A percentile compares a stretch with the other conserved stretches of the same genome.
These are phyloP conservation scores for Plenodomus tracheiphilus DNA, from an alignment of 2,329 filamentous ascomycete species.

Conservation along the genomic window DNA sequence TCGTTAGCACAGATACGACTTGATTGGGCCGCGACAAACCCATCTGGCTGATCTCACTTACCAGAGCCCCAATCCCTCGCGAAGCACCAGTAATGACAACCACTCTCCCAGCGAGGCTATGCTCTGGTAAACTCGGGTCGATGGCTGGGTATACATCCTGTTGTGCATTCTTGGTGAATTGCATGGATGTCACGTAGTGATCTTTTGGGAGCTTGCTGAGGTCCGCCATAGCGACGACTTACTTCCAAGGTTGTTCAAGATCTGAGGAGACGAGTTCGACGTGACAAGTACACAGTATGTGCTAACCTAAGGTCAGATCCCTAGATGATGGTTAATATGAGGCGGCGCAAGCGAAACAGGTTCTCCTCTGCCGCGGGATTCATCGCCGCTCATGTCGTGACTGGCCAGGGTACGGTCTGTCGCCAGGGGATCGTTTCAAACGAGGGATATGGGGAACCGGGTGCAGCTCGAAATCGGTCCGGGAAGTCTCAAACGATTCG, in stretches of 20 bases:
- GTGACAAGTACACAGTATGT: neutral
- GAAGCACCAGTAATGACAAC: slow-evolving; percentile 48
- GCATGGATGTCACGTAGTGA: slow-evolving; percentile 13
- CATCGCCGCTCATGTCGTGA: neutral
- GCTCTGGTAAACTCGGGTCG: slow-evolving; percentile 37
- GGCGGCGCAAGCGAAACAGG: neutral
- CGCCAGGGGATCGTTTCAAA: neutral
- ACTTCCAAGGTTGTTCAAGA: neutral
- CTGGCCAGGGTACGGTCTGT: neutral
- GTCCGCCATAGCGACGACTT: slow-evolving; percentile 7
- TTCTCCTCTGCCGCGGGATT: neutral
- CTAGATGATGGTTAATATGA: neutral
- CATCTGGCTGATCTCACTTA: slow-evolving; percentile 1
- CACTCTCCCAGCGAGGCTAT: slow-evolving; percentile 42
- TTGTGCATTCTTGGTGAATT: slow-evolving; percentile 25
- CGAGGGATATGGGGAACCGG: neutral
- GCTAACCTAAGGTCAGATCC: no score
- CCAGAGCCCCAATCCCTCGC: slow-evolving; percentile 41
- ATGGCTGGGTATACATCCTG: slow-evolving; percentile 46
- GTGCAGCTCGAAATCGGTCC: neutral
- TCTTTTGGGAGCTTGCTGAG: slow-evolving; percentile 15
- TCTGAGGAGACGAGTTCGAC: neutral
- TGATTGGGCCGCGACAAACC: neutral
- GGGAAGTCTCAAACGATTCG: neutral
- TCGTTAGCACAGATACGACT: slow-evolving; percentile 1